Evolutionary conservation across 352 stramenopile genomes (phyloP), one percentile per base, ranked within the genome.

Genomic region (Globisporangium megalacanthum): DNA sequence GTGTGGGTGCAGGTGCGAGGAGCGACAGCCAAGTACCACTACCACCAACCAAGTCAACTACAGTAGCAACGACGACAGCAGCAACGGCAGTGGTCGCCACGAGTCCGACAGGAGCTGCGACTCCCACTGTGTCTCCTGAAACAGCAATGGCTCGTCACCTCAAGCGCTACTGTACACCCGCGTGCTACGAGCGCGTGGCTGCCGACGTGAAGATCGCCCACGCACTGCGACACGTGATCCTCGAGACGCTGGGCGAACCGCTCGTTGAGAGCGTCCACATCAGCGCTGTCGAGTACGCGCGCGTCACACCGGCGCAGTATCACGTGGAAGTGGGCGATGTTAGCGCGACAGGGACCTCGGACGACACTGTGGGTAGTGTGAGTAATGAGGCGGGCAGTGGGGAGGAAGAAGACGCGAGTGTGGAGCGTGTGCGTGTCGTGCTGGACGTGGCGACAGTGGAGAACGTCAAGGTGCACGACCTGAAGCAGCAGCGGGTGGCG

Each of bases 361-460:
- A 48, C 42, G 42, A n/a, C 42, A 48, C 42, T 15, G 42, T 15
- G 6, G 42, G 6, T 4, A 15, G 6, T 20, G 6, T 6, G 6
- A 6, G 42, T n/a, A 15, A 22, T 15, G 42, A 11, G 13, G 8
- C 11, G 31, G 33, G 25, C 47, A 9, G 11, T 60, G 44, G 44
- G 33, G 42, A 6, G 6, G 36, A 42, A n/a, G 31, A 52, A 1
- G 31, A 53, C 29, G 31, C 54, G 31, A 52, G 10, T n/a, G n/a
- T 54, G 13, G 54, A 60, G 36, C 54, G 54, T 11, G 2, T 60
- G 47, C 25, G 25, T 15, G 7, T 60, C 7, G 42, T 20, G 5
- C 29, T 60, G 54, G 44, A 54, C 35, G 54, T 60, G 10, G 31
- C 17, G 7, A 60, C 54, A 11, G 47, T 60, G 31, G 54, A 60